A percentile compares a stretch with the other conserved stretches of the same genome.
Conservation (phyloP, 2,329 filamentous ascomycete genomes). For the Helicocarpus griseus region DNA sequence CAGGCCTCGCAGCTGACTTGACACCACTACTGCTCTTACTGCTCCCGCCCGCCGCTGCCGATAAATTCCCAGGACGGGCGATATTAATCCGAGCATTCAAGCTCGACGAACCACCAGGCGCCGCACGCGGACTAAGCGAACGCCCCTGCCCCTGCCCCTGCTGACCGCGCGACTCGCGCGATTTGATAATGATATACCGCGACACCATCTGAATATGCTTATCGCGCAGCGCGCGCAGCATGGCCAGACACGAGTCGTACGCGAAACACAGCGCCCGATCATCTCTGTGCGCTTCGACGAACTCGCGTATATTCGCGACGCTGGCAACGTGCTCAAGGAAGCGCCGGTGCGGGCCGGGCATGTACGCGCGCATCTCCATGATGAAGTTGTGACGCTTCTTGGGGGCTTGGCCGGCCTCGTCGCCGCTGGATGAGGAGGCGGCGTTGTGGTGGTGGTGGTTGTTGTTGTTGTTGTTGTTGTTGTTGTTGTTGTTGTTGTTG, state of each 20-base stretch:
- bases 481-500: too few relatives aligned
- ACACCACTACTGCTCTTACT: conserved; percentile 17
- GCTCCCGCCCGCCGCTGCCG: too few relatives aligned
- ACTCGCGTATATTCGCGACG: conserved; percentile 80
- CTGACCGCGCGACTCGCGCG: conserved; percentile 53
- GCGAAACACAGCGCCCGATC: conserved; percentile 64
- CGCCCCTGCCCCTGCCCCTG: conserved; percentile 51
- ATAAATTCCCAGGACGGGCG: not conserved
- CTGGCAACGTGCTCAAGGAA: conserved; percentile 73
- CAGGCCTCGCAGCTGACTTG: conserved; percentile 17
- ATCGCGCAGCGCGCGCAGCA: conserved; percentile 70
- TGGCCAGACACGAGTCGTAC: conserved; percentile 82
- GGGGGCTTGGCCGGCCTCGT: conserved; percentile 34
- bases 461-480: too few relatives aligned
- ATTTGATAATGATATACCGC: conserved; percentile 87
- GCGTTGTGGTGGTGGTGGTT: not conserved
- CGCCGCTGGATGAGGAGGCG: conserved; percentile 2
- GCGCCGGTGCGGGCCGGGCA: conserved; percentile 84
- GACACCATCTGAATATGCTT: conserved; percentile 96
- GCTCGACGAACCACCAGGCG: conserved; percentile 12
- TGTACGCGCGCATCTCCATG: conserved; percentile 91
- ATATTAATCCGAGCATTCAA: not conserved
- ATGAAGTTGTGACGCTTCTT: conserved; percentile 76
- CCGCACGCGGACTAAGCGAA: conserved; percentile 42
- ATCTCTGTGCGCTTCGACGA: conserved; percentile 54